Base-by-base conservation (phyloP, 2,329 filamentous ascomycete genomes). In the Lojkania enalia region DNA sequence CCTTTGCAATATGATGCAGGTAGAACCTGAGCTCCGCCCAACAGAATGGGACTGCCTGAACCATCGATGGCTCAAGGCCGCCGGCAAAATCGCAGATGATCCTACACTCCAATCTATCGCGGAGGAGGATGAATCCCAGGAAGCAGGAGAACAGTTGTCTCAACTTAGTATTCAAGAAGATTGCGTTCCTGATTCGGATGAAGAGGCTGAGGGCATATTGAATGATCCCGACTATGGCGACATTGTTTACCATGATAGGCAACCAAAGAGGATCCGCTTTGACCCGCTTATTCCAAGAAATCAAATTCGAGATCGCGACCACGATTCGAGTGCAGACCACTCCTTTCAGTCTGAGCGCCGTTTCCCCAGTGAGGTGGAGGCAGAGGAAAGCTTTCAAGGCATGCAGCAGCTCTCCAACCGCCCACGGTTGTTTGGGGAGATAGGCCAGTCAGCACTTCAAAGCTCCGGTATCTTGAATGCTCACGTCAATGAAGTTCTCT, bases 1-100 rank as follows among this genome's bases (percentile, higher is more conserved):
- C 55, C 74, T 97, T 21, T 73, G 75, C 13, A 75, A 77, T n/a
- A 94, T 96, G 81, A 81, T 97, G 3, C 84, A 90, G 54, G 82
- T 83, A n/a, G 83, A 90, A 38, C 90, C 92, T 1, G 80, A 86
- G 44, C 71, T 80, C n/a, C 83, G 92, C 44, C 88, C 90, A 0
- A 88, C 85, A 0, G 84, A 94, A 33, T 66, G 74, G 4, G 79
- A 87, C 39, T 85, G 95, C 42, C 78, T 88, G 46, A 70, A 72
- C 11, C 87, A 94, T 65, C 73, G 80, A 1, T 97, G 92, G 92
- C 76, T 95, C n/a, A 67, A 63, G 18, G 67, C 75, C n/a, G 69
- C 76, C 18, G 62, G 67, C 1, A 75, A 80, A 42, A 39, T 63
- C 29, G 55, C 51, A 4, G 44, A 57, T 5, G 60, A 64, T 43